Conservation (phyloP, 805 yeast genomes). For the Danielozyma ontarioensis region DNA sequence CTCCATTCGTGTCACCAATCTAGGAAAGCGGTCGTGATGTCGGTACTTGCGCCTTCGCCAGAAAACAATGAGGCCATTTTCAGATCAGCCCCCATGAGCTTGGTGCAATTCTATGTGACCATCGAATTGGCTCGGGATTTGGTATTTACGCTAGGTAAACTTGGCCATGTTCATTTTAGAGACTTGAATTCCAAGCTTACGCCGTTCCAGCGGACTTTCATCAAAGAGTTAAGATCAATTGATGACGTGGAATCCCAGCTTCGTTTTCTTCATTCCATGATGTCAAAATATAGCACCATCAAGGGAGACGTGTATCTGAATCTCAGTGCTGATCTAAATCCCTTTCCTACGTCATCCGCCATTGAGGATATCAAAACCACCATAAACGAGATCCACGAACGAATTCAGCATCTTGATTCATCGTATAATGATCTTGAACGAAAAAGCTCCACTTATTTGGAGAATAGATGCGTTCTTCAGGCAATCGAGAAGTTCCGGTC, state of each 20-base stretch:
- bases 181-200: conserved; percentile 55
- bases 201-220: conserved; percentile 42
- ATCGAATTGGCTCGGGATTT: conserved; percentile 85
- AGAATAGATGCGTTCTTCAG: conserved; percentile 31
- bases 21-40: too few relatives aligned
- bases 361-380: conserved; percentile 27
- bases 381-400: conserved; percentile 19
- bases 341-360: conserved; percentile 28
- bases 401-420: conserved; percentile 33
- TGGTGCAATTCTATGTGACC: conserved; percentile 54
- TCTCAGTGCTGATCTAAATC: conserved; percentile 49
- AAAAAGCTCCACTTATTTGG: conserved; percentile 20
- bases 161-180: conserved; percentile 81
- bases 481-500: conserved; percentile 30
- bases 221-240: conserved; percentile 33
- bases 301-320: conserved; percentile 21
- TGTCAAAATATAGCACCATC: conserved; percentile 25
- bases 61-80: conserved; percentile 30
- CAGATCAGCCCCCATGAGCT: conserved; percentile 45
- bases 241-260: conserved; percentile 31
- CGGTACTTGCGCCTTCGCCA: not conserved
- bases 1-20: too few relatives aligned
- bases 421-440: conserved; percentile 23
- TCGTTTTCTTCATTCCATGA: conserved; percentile 17
- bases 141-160: conserved; percentile 79